Evolutionary conservation across 352 stramenopile genomes (phyloP).

Genomic region (Globisporangium takayamanum): DNA sequence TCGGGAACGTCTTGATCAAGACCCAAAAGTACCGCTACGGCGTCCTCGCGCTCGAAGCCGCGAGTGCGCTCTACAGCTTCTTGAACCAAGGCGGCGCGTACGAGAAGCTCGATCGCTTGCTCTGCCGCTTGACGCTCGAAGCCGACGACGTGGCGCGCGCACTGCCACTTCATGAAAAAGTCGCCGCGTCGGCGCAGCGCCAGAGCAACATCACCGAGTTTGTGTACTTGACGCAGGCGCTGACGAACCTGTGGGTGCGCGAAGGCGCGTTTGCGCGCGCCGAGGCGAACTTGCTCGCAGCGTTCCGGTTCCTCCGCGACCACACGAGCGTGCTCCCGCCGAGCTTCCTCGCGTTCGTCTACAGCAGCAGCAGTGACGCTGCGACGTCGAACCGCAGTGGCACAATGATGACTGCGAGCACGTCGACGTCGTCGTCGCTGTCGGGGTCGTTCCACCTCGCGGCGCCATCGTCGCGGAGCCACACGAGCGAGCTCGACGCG

Average conservation of each 20-base stretch:
- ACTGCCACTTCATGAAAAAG: conserved; percentile 73
- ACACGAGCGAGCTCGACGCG: conserved; percentile 64
- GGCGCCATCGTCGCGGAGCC: conserved; percentile 31
- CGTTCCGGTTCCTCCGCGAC: conserved; percentile 63
- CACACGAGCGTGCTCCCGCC: conserved; percentile 61
- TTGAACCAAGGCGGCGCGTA: conserved; percentile 69
- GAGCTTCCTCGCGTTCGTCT: conserved; percentile 47
- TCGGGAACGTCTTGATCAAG: conserved; percentile 77
- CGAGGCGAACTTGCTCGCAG: conserved; percentile 55
- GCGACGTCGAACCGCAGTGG: conserved; percentile 47
- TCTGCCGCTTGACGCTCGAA: conserved; percentile 70
- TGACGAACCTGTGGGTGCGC: conserved; percentile 74
- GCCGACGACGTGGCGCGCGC: conserved; percentile 72
- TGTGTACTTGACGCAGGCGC: conserved; percentile 74
- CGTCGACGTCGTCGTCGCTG: conserved; percentile 56
- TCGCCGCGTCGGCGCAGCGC: conserved; percentile 50
- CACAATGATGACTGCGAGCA: conserved; percentile 63
- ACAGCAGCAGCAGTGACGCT: conserved; percentile 31
- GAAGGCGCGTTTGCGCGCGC: conserved; percentile 72
- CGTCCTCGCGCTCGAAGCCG: conserved; percentile 75
- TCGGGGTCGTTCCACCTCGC: conserved; percentile 45
- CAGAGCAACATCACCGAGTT: conserved; percentile 85
- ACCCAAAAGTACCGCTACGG: conserved; percentile 86
- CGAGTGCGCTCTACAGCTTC: conserved; percentile 47
- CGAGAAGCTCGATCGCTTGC: conserved; percentile 65